Percentiles rank a stretch among this genome's conserved stretches.
phyloP scores from a whole-genome alignment of 106 monocot genomes.

The Agapanthus africanus region DNA sequence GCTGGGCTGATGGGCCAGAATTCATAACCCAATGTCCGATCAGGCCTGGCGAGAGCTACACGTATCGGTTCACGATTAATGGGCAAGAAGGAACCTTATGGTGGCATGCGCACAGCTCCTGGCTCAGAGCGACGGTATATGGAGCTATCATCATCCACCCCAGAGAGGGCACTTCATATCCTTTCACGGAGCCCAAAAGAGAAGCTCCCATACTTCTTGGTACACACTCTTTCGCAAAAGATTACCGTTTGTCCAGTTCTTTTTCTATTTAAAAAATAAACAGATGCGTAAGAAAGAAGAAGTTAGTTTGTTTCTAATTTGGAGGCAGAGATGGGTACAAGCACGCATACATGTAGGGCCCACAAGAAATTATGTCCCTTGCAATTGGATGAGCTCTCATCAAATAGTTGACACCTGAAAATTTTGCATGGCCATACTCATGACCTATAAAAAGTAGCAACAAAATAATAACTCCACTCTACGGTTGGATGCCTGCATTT shows the following conservation, averaged over 20 bases:
- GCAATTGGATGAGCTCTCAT: background rate
- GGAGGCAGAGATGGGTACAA: background rate
- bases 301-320: background rate
- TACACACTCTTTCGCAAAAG: background rate
- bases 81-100: constrained; percentile 55
- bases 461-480: no score
- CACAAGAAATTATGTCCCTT: background rate
- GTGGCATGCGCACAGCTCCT: constrained; percentile 70
- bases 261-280: no score
- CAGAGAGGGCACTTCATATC: constrained; percentile 19
- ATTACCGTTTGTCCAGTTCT: background rate
- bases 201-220: constrained; percentile 25
- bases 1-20: constrained; percentile 59
- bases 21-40: constrained; percentile 63
- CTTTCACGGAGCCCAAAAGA: constrained; percentile 28
- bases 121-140: constrained; percentile 55
- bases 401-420: background rate
- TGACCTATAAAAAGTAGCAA: no score
- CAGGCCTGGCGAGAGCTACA: constrained; percentile 42
- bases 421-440: no score
- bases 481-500: no score
- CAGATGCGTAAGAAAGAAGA: background rate
- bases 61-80: constrained; percentile 44
- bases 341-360: no score
- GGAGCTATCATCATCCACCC: constrained; percentile 48